These are phyloP conservation scores for Entamoeba nuttalli DNA, from an alignment of 208 protist genomes.

Conservation along the genomic window DNA sequence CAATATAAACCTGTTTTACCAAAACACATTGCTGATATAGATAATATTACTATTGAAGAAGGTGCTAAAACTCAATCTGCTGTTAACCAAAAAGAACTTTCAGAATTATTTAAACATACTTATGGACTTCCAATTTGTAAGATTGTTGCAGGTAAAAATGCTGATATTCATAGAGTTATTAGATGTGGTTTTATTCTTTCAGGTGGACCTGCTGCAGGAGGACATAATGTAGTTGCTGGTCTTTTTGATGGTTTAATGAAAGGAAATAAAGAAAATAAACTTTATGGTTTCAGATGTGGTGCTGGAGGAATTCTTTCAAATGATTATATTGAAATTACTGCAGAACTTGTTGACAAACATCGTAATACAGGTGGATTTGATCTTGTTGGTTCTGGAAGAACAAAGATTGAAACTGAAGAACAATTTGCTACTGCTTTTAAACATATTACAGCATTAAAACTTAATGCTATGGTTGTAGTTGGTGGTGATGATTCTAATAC, in stretches of 20 bases:
- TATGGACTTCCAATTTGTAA: neutral
- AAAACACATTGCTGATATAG: neutral
- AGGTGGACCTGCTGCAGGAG: slow-evolving; percentile 36
- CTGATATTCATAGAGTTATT: neutral
- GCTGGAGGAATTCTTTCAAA: slow-evolving; percentile 20
- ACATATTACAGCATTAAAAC: slow-evolving; percentile 13
- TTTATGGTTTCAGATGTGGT: slow-evolving; percentile 25
- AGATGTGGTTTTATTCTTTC: slow-evolving; percentile 31
- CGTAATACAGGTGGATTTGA: slow-evolving; percentile 47
- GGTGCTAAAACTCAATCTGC: neutral
- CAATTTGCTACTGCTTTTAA: slow-evolving; percentile 25
- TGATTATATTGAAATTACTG: slow-evolving; percentile 13
- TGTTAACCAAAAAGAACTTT: neutral
- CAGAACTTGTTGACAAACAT: slow-evolving; percentile 26
- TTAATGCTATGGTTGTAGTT: slow-evolving; percentile 39
- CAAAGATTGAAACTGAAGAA: slow-evolving; percentile 43
- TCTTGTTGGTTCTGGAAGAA: slow-evolving; percentile 39
- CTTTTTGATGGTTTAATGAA: slow-evolving; percentile 31
- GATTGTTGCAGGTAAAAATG: neutral
- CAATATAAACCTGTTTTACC: neutral
- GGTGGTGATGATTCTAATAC: slow-evolving; percentile 52
- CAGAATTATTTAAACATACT: neutral
- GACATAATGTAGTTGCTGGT: slow-evolving; percentile 36
- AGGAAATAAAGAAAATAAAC: neutral
- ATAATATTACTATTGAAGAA: neutral